phyloP scores from a whole-genome alignment of 1,139 yeast species.

The Pneumocystis canis region DNA sequence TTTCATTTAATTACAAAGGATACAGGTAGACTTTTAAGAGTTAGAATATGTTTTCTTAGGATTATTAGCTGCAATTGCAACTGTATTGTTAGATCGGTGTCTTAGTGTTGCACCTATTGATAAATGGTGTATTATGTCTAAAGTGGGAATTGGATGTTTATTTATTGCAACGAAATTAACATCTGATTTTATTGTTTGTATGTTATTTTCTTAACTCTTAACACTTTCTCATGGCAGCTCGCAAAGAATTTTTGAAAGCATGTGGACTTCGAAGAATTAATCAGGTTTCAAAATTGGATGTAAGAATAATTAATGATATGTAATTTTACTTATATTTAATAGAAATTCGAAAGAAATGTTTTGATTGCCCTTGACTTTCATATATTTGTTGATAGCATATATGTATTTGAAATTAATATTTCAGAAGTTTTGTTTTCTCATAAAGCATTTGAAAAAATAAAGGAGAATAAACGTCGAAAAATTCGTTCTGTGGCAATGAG shows the following conservation, averaged over 20 bases:
- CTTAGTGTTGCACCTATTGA: background rate
- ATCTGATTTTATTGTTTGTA: background rate
- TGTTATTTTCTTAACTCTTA: background rate
- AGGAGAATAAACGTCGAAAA: background rate
- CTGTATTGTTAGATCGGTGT: background rate
- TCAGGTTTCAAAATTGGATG: background rate
- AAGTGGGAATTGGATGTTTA: background rate
- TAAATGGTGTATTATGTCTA: background rate
- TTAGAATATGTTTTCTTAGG: background rate
- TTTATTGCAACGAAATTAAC: background rate
- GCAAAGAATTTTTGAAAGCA: background rate
- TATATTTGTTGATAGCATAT: background rate
- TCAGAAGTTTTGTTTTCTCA: background rate
- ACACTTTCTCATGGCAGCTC: background rate
- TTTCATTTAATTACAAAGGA: background rate
- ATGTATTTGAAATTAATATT: background rate
- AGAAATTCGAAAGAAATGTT: background rate
- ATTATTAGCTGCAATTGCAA: background rate
- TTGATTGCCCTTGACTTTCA: background rate
- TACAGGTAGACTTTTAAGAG: background rate
- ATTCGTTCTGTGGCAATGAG: background rate
- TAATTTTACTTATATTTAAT: background rate
- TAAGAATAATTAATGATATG: background rate
- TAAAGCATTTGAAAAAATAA: background rate
- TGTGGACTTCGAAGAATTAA: background rate